Conservation (phyloP, 2,329 filamentous ascomycete species). For the Lasiodiplodia hormozganensis region DNA sequence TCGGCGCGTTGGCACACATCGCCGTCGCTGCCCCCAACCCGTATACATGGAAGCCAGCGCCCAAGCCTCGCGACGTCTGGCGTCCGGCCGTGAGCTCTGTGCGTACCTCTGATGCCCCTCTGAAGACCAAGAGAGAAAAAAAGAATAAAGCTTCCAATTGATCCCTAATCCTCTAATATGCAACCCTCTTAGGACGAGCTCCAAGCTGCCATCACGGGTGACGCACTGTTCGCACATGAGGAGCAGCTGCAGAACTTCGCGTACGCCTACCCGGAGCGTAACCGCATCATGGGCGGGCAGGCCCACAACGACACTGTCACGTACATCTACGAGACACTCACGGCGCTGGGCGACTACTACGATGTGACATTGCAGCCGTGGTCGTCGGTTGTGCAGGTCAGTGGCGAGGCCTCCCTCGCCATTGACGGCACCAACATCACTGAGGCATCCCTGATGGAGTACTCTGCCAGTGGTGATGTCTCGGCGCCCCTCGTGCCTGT, state of each 20-base stretch:
- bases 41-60: slow-evolving; percentile 18
- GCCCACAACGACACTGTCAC: slow-evolving; percentile 51
- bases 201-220: slow-evolving; percentile 40
- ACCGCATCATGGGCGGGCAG: slow-evolving; percentile 46
- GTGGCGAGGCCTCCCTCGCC: slow-evolving; percentile 34
- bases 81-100: slow-evolving; percentile 16
- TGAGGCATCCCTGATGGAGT: slow-evolving; percentile 33
- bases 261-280: slow-evolving; percentile 45
- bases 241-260: slow-evolving; percentile 47
- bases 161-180: background rate
- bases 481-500: slow-evolving; percentile 39
- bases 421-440: slow-evolving; percentile 36
- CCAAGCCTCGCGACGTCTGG: slow-evolving; percentile 13
- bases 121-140: too few species aligned
- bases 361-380: slow-evolving; percentile 43
- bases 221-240: slow-evolving; percentile 40
- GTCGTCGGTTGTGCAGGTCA: slow-evolving; percentile 35
- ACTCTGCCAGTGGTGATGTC: slow-evolving; percentile 38
- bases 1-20: background rate
- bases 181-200: slow-evolving; percentile 38
- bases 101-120: background rate
- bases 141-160: background rate
- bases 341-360: slow-evolving; percentile 47
- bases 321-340: slow-evolving; percentile 43
- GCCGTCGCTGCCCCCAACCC: slow-evolving; percentile 9